Base-by-base conservation (phyloP, 495 filamentous ascomycete species). In the Aspergillus avenaceus region DNA sequence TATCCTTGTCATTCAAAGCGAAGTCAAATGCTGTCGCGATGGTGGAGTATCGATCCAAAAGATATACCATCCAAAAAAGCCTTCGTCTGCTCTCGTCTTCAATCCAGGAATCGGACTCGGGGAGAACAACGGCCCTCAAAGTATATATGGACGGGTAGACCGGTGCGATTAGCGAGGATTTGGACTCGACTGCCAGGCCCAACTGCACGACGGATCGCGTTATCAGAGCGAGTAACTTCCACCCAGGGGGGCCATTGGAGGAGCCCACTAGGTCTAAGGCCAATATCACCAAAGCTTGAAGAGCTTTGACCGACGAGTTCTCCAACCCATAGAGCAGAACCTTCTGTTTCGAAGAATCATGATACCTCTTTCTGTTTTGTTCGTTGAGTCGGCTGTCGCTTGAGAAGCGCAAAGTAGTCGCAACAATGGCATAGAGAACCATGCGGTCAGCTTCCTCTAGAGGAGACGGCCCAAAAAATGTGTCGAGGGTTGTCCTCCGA, bases 41-140 rank as follows among this genome's bases (percentile, higher is more conserved):
- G 1, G 89, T 95, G 1, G 90, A 90, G 56, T 93, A 95, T 32
- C 91, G 77, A 66, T 96, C 90, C 27, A 96, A 75, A 23, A 95
- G 63, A 59, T 93, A 96, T 23, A 95, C 84, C 86, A 90, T 91
- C 90, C 90, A 96, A 71, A 96, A 95, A 1, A 95, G 70, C 6
- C 90, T 75, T 32, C 90, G 75, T 32, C 88, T 74, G 38, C 88
- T 84, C 59, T 96, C 90, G 43, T 95, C 89, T 63, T 96, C 90
- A 49, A 92, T 86, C 71, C 88, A 95, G 38, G 88, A 86, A 28
- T 84, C 84, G 0, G 90, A 75, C 38, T 93, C 90, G 0, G 90
- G 86, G 1, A 95, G 73, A 14, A 88, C 82, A 66, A 89, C 88
- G 13, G 88, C 88, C 41, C 90, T 76, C 31, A 92, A 71, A 0